Evolutionary conservation across 2,329 filamentous ascomycete genomes (phyloP).

Genomic region (Dryadomyces quercus-mongolicae): DNA sequence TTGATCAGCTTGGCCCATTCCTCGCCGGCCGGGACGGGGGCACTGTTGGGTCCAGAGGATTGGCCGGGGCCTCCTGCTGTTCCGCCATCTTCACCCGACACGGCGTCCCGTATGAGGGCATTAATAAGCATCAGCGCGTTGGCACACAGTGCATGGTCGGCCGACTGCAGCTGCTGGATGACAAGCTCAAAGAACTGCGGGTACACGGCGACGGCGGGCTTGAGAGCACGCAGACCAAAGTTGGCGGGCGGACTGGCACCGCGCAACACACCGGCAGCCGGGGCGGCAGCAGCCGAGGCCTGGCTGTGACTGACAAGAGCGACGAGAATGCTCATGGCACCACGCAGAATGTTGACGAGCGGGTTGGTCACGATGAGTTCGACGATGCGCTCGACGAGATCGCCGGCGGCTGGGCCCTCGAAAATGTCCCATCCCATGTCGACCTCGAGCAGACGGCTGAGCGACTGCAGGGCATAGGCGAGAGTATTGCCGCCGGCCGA

Average conservation of each 20-base stretch:
- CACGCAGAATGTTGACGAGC: constrained; percentile 90
- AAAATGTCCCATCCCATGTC: constrained; percentile 97
- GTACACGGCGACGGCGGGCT: constrained; percentile 81
- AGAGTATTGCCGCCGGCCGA: constrained; percentile 83
- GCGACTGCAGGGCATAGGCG: constrained; percentile 84
- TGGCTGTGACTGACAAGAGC: constrained; percentile 83
- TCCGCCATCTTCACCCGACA: constrained; percentile 51
- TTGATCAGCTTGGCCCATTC: constrained; percentile 98
- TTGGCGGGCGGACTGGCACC: constrained; percentile 34
- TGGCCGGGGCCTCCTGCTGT: neutral
- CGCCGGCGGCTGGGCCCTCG: constrained; percentile 47
- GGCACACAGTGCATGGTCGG: constrained; percentile 89
- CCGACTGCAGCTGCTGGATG: constrained; percentile 80
- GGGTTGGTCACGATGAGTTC: constrained; percentile 91
- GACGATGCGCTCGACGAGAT: constrained; percentile 66
- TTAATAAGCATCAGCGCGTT: constrained; percentile 95
- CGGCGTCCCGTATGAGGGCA: constrained; percentile 81
- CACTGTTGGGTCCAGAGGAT: neutral
- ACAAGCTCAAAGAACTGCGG: constrained; percentile 92
- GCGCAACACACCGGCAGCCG: constrained; percentile 14
- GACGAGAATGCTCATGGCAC: constrained; percentile 92
- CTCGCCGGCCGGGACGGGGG: constrained; percentile 36
- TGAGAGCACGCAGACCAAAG: constrained; percentile 83
- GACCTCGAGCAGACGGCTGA: constrained; percentile 79
- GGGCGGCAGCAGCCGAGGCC: constrained; percentile 32